Conservation (phyloP, 192 early-diverging fungal species). For the Gonapodya prolifera region DNA sequence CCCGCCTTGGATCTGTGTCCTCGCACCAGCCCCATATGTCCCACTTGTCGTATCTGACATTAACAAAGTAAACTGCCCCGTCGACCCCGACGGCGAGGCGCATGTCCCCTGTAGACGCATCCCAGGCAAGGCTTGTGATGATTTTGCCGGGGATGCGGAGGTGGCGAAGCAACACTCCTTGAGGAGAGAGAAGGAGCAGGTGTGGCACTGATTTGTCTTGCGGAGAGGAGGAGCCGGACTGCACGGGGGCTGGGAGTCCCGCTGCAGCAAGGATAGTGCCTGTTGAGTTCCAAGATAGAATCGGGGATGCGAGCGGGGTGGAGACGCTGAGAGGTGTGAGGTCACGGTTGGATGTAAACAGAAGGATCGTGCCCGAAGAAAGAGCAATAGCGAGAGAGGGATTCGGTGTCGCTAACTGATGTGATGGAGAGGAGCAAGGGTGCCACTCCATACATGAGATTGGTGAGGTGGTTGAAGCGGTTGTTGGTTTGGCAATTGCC, state of each 20-base stretch:
- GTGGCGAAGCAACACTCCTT: constrained; percentile 30
- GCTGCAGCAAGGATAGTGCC: constrained; percentile 42
- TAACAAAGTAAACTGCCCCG: constrained; percentile 48
- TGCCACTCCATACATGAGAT: background rate
- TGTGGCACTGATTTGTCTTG: background rate
- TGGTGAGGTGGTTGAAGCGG: background rate
- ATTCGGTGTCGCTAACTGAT: background rate
- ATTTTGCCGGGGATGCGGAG: constrained; percentile 44
- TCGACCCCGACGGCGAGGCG: constrained; percentile 46
- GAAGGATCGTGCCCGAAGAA: constrained; percentile 46
- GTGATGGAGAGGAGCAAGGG: background rate
- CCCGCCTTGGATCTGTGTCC: background rate
- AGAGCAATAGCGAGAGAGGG: constrained; percentile 39
- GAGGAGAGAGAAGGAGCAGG: constrained; percentile 9
- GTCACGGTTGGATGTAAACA: constrained; percentile 41
- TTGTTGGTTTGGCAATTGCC: constrained; percentile 2
- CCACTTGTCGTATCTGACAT: constrained; percentile 41
- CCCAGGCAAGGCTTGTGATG: constrained; percentile 43
- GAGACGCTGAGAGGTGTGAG: constrained; percentile 6
- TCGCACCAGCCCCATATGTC: constrained; percentile 8
- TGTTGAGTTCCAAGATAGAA: constrained; percentile 29
- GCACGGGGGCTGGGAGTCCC: constrained; percentile 30
- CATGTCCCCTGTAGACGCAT: constrained; percentile 24
- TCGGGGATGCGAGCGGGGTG: background rate
- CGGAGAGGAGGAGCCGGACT: background rate